Evolutionary conservation across 2,329 filamentous ascomycete genomes (phyloP).

Genomic region (Drechslera avenae): DNA sequence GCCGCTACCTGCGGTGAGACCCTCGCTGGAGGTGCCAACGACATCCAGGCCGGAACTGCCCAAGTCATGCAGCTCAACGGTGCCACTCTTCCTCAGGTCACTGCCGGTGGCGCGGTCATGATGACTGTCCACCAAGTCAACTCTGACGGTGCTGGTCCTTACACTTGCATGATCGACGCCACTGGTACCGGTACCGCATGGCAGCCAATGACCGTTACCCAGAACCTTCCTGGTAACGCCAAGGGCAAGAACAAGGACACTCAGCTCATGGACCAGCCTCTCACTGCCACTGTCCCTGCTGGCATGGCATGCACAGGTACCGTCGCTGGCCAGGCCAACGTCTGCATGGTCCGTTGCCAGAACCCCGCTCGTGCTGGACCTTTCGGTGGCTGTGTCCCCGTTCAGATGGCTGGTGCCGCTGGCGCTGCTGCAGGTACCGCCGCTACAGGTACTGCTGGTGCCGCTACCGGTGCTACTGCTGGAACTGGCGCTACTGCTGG

Average conservation of each 20-base stretch:
- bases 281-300: conserved; percentile 63
- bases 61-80: conserved; percentile 65
- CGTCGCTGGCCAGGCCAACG: conserved; percentile 62
- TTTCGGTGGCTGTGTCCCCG: conserved; percentile 65
- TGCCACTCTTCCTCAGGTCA: conserved; percentile 63
- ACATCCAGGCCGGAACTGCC: conserved; percentile 61
- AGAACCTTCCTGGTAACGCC: conserved; percentile 58
- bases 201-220: conserved; percentile 60
- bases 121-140: conserved; percentile 73
- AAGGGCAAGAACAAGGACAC: conserved; percentile 51
- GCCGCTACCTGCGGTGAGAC: conserved; percentile 65
- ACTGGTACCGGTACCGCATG: conserved; percentile 63
- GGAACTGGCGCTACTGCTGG: conserved; percentile 2
- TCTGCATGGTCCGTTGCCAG: conserved; percentile 68
- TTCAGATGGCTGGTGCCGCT: conserved; percentile 54
- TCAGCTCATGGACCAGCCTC: conserved; percentile 49
- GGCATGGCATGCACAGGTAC: conserved; percentile 64
- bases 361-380: conserved; percentile 66
- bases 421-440: background rate
- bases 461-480: background rate
- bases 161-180: conserved; percentile 67
- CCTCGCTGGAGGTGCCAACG: conserved; percentile 60
- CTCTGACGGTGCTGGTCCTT: conserved; percentile 68
- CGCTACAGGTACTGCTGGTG: conserved; percentile 3
- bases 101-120: conserved; percentile 56